These are phyloP conservation scores for Catunica adiposa DNA, from an alignment of 2,329 filamentous ascomycete species.

Conservation along the genomic window DNA sequence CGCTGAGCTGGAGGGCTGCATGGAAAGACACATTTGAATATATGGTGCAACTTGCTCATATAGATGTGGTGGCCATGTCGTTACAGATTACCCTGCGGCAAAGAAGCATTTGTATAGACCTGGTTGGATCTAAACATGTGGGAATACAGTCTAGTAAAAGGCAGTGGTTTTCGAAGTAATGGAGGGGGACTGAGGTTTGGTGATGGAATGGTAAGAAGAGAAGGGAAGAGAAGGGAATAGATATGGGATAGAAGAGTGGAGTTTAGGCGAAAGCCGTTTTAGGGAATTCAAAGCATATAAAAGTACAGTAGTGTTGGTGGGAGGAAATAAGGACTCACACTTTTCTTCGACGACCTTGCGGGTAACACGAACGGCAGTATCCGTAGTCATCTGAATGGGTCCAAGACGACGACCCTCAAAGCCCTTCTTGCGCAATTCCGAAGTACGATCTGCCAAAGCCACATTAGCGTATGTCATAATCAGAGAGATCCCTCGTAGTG, in stretches of 20 bases:
- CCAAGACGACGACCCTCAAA: conserved; percentile 77
- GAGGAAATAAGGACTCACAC: conserved; percentile 31
- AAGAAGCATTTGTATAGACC: not conserved
- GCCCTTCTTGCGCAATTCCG: conserved; percentile 86
- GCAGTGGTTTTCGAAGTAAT: not conserved
- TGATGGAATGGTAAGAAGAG: conserved; percentile 2
- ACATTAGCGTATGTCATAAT: not conserved
- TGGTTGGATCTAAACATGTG: not conserved
- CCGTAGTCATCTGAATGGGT: conserved; percentile 94
- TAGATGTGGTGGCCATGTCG: not conserved
- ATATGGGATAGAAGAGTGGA: too few species aligned
- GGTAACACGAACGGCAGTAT: conserved; percentile 89
- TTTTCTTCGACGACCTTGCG: conserved; percentile 73
- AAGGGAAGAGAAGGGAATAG: not conserved
- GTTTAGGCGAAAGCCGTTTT: too few species aligned
- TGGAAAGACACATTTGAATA: not conserved
- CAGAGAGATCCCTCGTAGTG: not conserved
- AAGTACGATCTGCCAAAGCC: conserved; percentile 62
- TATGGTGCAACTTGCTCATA: not conserved
- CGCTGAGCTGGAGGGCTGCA: too few species aligned
- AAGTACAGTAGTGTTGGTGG: too few species aligned
- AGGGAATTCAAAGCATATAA: too few species aligned
- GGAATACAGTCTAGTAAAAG: not conserved
- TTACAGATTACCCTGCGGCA: not conserved
- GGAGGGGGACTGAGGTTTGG: not conserved